These are phyloP conservation scores for Fusarium sp. DNA, from an alignment of 2,329 filamentous ascomycete genomes.

Conservation along the genomic window DNA sequence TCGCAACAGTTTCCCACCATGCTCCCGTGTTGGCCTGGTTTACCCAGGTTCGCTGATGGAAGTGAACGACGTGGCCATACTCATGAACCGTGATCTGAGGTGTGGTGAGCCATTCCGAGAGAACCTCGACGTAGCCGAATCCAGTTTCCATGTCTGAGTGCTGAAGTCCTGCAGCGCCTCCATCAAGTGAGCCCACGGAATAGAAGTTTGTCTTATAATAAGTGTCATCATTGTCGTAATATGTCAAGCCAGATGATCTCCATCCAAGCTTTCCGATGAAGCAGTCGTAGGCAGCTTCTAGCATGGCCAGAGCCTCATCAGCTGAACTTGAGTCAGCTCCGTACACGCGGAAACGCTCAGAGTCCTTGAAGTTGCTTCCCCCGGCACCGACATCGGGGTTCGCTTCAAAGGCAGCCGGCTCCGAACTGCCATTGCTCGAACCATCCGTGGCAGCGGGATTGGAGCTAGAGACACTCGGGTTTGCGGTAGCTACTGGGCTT, in stretches of 20 bases:
- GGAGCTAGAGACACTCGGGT: neutral
- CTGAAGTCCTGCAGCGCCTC: neutral
- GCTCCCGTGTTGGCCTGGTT: constrained; percentile 8
- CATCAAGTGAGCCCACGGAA: neutral
- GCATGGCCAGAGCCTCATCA: neutral
- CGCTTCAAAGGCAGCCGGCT: neutral
- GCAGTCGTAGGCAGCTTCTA: neutral
- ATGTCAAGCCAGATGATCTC: neutral
- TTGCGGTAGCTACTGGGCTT: neutral
- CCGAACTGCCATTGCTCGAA: neutral
- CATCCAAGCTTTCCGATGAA: neutral
- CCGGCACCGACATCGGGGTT: neutral
- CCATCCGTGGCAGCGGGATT: neutral
- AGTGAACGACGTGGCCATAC: neutral
- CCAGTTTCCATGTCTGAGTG: constrained; percentile 1
- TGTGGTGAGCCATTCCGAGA: neutral
- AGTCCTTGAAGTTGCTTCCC: neutral
- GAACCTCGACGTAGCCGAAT: constrained; percentile 1
- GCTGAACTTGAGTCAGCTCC: neutral
- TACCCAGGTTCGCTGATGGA: constrained; percentile 1
- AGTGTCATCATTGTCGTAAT: neutral
- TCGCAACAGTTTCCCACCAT: constrained; percentile 6
- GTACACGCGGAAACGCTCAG: neutral
- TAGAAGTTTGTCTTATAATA: neutral
- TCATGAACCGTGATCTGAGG: neutral